Evolutionary conservation across 495 filamentous ascomycete species (phyloP).

Genomic region (Antarctomyces pellizariae): DNA sequence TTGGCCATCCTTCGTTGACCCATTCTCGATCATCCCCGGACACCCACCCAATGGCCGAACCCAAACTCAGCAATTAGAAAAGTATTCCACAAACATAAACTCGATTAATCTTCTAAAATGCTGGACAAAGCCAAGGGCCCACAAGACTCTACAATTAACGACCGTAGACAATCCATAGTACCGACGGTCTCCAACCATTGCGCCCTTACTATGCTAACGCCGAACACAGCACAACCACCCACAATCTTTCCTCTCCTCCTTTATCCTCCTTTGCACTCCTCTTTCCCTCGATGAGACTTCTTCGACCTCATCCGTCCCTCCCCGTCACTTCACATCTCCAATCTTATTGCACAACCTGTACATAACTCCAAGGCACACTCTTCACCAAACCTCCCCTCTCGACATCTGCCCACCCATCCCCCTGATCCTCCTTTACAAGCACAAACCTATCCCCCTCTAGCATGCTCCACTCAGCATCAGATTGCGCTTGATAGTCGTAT

Average conservation of each 20-base stretch:
- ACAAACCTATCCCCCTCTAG: slow-evolving; percentile 79
- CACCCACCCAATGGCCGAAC: too few relatives aligned
- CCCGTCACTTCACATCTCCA: slow-evolving; percentile 1
- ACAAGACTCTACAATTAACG: too few relatives aligned
- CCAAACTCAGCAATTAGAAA: too few relatives aligned
- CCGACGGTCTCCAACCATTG: too few relatives aligned
- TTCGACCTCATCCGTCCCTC: not conserved
- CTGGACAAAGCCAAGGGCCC: too few relatives aligned
- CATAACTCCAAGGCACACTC: slow-evolving; percentile 85
- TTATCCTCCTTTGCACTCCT: not conserved
- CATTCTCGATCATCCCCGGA: too few relatives aligned
- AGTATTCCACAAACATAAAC: too few relatives aligned
- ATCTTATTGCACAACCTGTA: slow-evolving; percentile 54
- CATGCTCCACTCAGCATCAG: slow-evolving; percentile 77
- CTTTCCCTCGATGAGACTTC: not conserved
- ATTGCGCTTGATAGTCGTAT: slow-evolving; percentile 76
- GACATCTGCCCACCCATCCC: slow-evolving; percentile 93
- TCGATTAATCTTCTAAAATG: too few relatives aligned
- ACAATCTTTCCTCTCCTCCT: slow-evolving; percentile 1
- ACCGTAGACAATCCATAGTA: too few relatives aligned
- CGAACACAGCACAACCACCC: too few relatives aligned
- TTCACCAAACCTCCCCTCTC: slow-evolving; percentile 76
- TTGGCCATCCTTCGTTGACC: too few relatives aligned
- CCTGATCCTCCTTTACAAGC: slow-evolving; percentile 55
- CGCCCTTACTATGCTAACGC: too few relatives aligned